Conservation (phyloP, 768 basidiomycete species). For the Hypholoma sublateritium region DNA sequence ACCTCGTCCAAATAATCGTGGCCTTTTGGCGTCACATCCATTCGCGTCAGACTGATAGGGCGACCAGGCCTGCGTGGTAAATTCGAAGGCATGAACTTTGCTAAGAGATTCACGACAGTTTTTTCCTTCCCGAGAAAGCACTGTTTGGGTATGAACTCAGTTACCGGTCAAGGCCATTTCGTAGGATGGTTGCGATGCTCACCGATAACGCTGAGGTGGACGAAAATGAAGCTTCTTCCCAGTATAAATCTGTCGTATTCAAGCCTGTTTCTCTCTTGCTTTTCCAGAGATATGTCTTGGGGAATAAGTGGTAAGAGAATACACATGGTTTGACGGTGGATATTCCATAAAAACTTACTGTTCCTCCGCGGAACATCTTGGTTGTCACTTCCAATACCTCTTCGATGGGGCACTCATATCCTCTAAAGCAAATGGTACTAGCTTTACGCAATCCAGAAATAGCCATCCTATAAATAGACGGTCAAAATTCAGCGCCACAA, state of each 20-base stretch:
- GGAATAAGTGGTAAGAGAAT: background rate
- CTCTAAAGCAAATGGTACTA: constrained; percentile 33
- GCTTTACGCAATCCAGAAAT: constrained; percentile 23
- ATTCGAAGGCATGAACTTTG: constrained; percentile 37
- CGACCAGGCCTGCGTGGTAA: constrained; percentile 34
- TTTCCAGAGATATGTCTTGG: constrained; percentile 20
- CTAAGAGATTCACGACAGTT: constrained; percentile 30
- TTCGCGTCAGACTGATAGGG: constrained; percentile 29
- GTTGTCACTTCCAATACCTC: constrained; percentile 33
- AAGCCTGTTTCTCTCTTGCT: constrained; percentile 6
- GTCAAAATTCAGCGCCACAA: background rate
- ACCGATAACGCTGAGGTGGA: constrained; percentile 10
- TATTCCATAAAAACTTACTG: background rate
- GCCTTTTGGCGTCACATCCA: constrained; percentile 39
- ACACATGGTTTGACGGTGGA: background rate
- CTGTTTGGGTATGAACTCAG: constrained; percentile 16
- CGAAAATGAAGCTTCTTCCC: constrained; percentile 14
- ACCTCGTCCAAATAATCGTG: constrained; percentile 43
- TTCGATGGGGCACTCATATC: constrained; percentile 34
- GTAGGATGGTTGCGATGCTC: background rate
- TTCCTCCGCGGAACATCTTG: constrained; percentile 34
- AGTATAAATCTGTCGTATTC: constrained; percentile 11
- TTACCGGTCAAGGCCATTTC: background rate
- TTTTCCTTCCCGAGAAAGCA: constrained; percentile 42
- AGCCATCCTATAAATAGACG: constrained; percentile 27